phyloP scores from a whole-genome alignment of 2,329 filamentous ascomycete species.

The Fusarium mundagurra region DNA sequence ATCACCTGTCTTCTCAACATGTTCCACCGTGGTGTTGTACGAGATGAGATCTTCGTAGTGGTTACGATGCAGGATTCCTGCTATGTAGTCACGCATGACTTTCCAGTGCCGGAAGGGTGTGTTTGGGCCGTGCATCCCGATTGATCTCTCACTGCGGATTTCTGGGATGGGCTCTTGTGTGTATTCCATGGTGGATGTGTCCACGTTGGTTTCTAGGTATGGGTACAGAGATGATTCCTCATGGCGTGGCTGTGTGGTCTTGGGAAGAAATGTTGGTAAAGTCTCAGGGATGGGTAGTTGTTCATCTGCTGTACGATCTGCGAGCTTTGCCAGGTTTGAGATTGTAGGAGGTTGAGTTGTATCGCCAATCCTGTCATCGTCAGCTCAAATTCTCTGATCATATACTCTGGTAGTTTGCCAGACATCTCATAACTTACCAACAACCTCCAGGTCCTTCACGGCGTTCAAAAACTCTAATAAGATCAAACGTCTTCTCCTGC shows the following conservation, averaged over 20 bases:
- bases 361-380: constrained; percentile 54
- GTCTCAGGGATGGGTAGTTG: constrained; percentile 57
- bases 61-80: constrained; percentile 60
- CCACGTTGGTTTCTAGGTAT: constrained; percentile 73
- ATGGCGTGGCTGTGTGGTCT: constrained; percentile 58
- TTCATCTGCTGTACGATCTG: constrained; percentile 60
- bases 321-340: constrained; percentile 57
- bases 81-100: constrained; percentile 65
- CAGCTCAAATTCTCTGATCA: background rate
- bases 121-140: constrained; percentile 59
- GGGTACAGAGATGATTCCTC: constrained; percentile 69
- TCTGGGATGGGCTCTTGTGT: constrained; percentile 64
- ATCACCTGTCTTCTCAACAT: constrained; percentile 58
- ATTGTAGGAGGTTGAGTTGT: constrained; percentile 50
- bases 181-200: constrained; percentile 68
- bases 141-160: constrained; percentile 43
- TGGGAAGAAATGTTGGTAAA: constrained; percentile 58
- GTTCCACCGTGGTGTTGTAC: constrained; percentile 71
- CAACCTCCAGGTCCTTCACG: constrained; percentile 68
- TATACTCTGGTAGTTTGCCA: background rate
- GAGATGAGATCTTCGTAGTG: constrained; percentile 63
- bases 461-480: constrained; percentile 70
- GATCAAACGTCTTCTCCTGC: constrained; percentile 67
- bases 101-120: constrained; percentile 71
- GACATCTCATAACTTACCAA: constrained; percentile 56